A percentile compares a stretch with the other conserved stretches of the same genome.
Conservation (phyloP, 2,329 filamentous ascomycete genomes). For the Metarhizium brunneum region DNA sequence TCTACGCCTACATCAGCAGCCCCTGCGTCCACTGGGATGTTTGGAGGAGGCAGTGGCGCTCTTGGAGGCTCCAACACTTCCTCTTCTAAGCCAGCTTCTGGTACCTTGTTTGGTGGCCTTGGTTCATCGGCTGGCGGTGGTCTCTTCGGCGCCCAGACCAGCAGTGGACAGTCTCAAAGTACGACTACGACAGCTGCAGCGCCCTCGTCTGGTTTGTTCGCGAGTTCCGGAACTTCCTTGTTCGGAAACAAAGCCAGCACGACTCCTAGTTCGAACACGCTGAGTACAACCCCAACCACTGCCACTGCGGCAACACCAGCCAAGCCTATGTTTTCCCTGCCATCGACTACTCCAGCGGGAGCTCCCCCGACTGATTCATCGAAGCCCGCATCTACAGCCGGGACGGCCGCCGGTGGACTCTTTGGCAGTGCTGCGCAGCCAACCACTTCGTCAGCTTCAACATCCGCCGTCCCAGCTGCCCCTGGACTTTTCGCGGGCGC, state of each 20-base stretch:
- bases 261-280: background rate
- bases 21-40: slow-evolving; percentile 12
- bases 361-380: slow-evolving; percentile 35
- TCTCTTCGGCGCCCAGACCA: slow-evolving; percentile 9
- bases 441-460: slow-evolving; percentile 8
- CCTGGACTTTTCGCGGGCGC: slow-evolving; percentile 20
- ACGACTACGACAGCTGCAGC: slow-evolving; percentile 16
- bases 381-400: slow-evolving; percentile 13
- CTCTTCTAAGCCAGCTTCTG: slow-evolving; percentile 16
- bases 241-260: slow-evolving; percentile 19
- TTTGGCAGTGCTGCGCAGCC: slow-evolving; percentile 17
- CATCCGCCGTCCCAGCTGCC: slow-evolving; percentile 11
- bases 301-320: slow-evolving; percentile 19
- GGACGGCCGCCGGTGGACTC: slow-evolving; percentile 11
- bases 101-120: slow-evolving; percentile 15
- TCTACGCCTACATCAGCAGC: slow-evolving; percentile 10
- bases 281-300: slow-evolving; percentile 6
- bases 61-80: slow-evolving; percentile 7
- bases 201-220: slow-evolving; percentile 21
- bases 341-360: slow-evolving; percentile 37
- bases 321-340: slow-evolving; percentile 5
- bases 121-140: slow-evolving; percentile 5
- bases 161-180: slow-evolving; percentile 10
- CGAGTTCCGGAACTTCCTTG: slow-evolving; percentile 13
- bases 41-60: slow-evolving; percentile 11